Base-by-base conservation (phyloP, 2,329 filamentous ascomycete species). In the Alternaria brassicicola region DNA sequence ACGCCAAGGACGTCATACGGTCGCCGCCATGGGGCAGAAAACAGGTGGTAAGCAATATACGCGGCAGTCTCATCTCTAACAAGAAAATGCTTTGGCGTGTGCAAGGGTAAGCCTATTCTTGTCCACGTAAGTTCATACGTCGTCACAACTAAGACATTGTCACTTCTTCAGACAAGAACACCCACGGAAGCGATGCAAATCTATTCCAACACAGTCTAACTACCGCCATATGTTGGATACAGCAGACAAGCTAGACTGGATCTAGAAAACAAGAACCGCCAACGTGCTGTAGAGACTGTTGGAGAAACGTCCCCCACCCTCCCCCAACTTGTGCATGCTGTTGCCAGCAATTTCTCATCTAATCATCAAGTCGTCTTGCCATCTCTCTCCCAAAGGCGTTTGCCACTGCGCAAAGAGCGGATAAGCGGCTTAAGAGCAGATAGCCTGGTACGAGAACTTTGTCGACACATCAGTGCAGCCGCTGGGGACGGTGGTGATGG, bases 381-480 rank as follows among this genome's bases (percentile, higher is more conserved):
- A 9, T 45, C 42, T 43, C 25, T 17, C 41, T n/a, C 7, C 7
- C 19, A 33, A 12, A n/a, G 19, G 7, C 28, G n/a, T 21, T 47
- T 39, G 7, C 4, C 10, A 39, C 19, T 23, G 5, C 19, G 1
- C 19, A 7, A 19, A 47, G 21, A n/a, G 6, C 10, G 19, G 1
- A 1, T 23, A n/a, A n/a, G 17, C 4, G 4, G 43, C 39, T 36
- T 12, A 53, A 26, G 39, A 35, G 42, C 55, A 57, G 28, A 54
- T 42, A 15, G 55, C 55, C 28, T 48, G 12, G 35, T 36, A 57
- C 4, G 55, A 57, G 17, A 54, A 43, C 42, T 48, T 48, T 15
- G 15, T 17, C 21, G 55, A 48, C 9, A 57, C 55, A 33, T 57
- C 23, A 17, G 54, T n/a, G 35, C 50, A 57, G 23, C 17, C 55